phyloP scores from a whole-genome alignment of 371 early-diverging fungal genomes.

The Mortierella polycephala region DNA sequence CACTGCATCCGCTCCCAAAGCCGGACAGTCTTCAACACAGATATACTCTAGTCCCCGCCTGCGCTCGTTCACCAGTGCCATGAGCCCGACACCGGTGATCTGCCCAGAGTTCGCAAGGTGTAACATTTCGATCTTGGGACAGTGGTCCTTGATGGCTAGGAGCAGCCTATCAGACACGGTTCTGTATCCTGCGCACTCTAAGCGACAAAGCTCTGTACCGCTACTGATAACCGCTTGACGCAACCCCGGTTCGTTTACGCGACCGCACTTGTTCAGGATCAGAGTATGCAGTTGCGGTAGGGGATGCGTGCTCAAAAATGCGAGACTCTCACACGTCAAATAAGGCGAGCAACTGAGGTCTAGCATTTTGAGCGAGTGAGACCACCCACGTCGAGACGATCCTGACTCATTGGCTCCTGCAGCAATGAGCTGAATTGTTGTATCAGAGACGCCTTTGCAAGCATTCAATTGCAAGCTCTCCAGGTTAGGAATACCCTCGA shows the following conservation, averaged over 20 bases:
- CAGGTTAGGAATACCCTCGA: slow-evolving; percentile 29
- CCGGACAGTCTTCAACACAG: slow-evolving; percentile 34
- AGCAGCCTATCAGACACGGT: slow-evolving; percentile 29
- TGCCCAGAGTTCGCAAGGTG: slow-evolving; percentile 27
- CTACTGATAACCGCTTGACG: slow-evolving; percentile 14
- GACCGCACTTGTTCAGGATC: slow-evolving; percentile 37
- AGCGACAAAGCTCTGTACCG: slow-evolving; percentile 22
- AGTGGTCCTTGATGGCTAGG: slow-evolving; percentile 21
- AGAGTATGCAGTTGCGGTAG: slow-evolving; percentile 33
- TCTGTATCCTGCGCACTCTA: slow-evolving; percentile 36
- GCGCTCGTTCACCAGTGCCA: slow-evolving; percentile 37
- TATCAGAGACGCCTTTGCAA: slow-evolving; percentile 38
- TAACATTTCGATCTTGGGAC: slow-evolving; percentile 33
- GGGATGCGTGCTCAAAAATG: slow-evolving; percentile 5
- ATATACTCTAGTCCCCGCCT: slow-evolving; percentile 26
- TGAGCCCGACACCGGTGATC: slow-evolving; percentile 36
- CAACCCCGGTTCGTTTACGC: slow-evolving; percentile 32
- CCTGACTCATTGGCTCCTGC: slow-evolving; percentile 8
- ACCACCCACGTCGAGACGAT: slow-evolving; percentile 36
- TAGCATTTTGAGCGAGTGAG: slow-evolving; percentile 41
- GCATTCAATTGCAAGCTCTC: slow-evolving; percentile 42
- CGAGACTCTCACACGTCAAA: slow-evolving; percentile 22
- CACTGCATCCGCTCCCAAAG: slow-evolving; percentile 31
- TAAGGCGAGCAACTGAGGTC: slow-evolving; percentile 44
- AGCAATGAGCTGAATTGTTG: slow-evolving; percentile 19